Evolutionary conservation across 306 rosid species (phyloP), one percentile per base, ranked within the genome.

Genomic region (Inga leiocalycina): DNA sequence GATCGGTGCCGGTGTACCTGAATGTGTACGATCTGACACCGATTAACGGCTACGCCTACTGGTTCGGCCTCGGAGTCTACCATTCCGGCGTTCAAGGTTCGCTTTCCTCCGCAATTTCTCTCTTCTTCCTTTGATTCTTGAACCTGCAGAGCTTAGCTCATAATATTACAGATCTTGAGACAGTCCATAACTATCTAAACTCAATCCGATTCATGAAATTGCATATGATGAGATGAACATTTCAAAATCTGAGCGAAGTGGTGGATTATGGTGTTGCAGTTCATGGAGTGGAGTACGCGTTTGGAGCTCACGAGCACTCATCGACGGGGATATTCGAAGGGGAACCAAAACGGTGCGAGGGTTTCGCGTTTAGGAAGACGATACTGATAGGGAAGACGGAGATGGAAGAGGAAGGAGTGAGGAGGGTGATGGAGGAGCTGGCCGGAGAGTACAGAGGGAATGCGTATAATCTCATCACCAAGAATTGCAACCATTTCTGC

Each of bases 401-500:
- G 56, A 79, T 81, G 83, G 84, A 79, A 10, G 67, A 79, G 10
- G 71, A 70, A 46, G 90, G 82, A 67, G 95, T 91, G 41, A 89
- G 90, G 74, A 65, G 83, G 3, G 83, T 85, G 59, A 85, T 87
- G 97, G 92, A 89, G 30, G 89, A 92, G 44, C 91, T 95, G 24
- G 91, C 92, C 1, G 85, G 82, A 68, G 91, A 83, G 24, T 95
- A 91, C 76, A 91, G 66, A 84, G 98, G 98, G 44, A 91, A 92
- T 83, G 96, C 98, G 14, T 95, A 95, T 27, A 93, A 95, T 75
- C 84, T 95, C 71, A 92, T 95, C 78, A 84, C 96, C 52, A 95
- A 95, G 79, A 95, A 93, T 83, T 95, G 97, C 87, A 95, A 95
- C 86, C 98, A 95, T 86, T 95, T 93, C 74, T 92, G 97, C 88